Conservation (phyloP, 2,329 filamentous ascomycete genomes). For the Teratosphaeria epicoccoides region DNA sequence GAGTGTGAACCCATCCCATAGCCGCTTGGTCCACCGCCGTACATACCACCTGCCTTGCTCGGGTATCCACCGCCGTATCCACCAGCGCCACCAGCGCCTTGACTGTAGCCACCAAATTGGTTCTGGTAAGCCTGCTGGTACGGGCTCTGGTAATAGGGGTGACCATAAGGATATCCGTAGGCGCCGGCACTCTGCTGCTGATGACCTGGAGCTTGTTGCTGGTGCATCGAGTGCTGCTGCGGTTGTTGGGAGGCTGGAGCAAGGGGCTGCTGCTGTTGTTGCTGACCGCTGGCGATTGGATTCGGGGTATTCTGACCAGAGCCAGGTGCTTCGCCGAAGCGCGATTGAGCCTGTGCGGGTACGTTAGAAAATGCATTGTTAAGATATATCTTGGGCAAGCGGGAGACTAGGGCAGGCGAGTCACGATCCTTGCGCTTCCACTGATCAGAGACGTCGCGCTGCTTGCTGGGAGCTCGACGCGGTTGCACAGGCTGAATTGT, state of each 20-base stretch:
- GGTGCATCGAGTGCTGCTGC: constrained; percentile 22
- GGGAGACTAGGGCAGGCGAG: constrained; percentile 1
- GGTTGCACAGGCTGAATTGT: neutral
- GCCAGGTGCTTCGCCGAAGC: constrained; percentile 66
- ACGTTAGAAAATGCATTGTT: constrained; percentile 22
- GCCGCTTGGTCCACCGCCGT: constrained; percentile 50
- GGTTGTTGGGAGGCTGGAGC: constrained; percentile 32
- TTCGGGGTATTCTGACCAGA: constrained; percentile 89
- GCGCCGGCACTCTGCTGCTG: constrained; percentile 41
- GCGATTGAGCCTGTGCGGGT: constrained; percentile 47
- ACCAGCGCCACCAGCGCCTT: constrained; percentile 23
- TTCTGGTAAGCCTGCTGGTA: constrained; percentile 55
- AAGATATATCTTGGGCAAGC: constrained; percentile 5
- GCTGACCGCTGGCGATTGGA: constrained; percentile 52
- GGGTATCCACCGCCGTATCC: constrained; percentile 34
- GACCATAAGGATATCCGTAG: constrained; percentile 48
- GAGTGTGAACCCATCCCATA: constrained; percentile 46
- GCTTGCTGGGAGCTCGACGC: neutral
- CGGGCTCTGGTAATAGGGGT: constrained; percentile 50
- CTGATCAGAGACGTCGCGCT: neutral
- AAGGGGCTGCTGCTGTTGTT: constrained; percentile 34
- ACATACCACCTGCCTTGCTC: constrained; percentile 47
- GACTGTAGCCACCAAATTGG: constrained; percentile 44
- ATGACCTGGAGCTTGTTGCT: constrained; percentile 23
- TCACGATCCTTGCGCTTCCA: neutral